Percentiles rank a stretch among this genome's conserved stretches.
These are phyloP conservation scores for Puccinia polysora DNA, from an alignment of 1,284 basidiomycete species.

Conservation along the genomic window DNA sequence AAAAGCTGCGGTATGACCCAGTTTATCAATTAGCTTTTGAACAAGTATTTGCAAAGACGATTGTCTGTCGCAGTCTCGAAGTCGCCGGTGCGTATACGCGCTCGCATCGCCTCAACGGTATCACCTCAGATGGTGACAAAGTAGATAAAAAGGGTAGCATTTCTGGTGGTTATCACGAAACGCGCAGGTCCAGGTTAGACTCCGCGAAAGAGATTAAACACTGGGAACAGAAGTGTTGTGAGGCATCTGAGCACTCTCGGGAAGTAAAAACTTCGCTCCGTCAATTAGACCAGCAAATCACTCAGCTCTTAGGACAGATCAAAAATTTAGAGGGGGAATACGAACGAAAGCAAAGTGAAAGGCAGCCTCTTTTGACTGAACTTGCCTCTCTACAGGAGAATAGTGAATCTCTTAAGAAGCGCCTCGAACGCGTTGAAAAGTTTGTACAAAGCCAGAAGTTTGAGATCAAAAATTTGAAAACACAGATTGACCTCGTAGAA, in stretches of 20 bases:
- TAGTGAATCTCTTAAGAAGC: constrained; percentile 65
- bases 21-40: constrained; percentile 77
- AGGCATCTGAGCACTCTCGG: constrained; percentile 63
- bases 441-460: constrained; percentile 68
- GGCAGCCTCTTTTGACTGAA: constrained; percentile 67
- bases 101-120: constrained; percentile 88
- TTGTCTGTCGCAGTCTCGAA: constrained; percentile 85
- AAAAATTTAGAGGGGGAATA: constrained; percentile 68
- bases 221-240: constrained; percentile 70
- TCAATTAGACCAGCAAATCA: constrained; percentile 80
- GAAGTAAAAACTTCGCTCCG: constrained; percentile 70
- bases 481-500: constrained; percentile 61
- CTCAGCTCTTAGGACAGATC: constrained; percentile 67
- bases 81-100: constrained; percentile 92
- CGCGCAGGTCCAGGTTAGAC: constrained; percentile 81
- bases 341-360: constrained; percentile 65
- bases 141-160: constrained; percentile 93
- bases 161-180: constrained; percentile 93
- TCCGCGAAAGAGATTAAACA: constrained; percentile 70
- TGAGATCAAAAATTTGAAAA: constrained; percentile 54
- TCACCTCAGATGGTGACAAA: constrained; percentile 95
- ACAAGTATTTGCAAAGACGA: constrained; percentile 97
- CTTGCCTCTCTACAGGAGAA: constrained; percentile 64
- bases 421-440: constrained; percentile 65
- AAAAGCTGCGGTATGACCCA: constrained; percentile 74